Evolutionary conservation across 257 asterid genomes (phyloP).

Genomic region (Scutellaria baicalensis): DNA sequence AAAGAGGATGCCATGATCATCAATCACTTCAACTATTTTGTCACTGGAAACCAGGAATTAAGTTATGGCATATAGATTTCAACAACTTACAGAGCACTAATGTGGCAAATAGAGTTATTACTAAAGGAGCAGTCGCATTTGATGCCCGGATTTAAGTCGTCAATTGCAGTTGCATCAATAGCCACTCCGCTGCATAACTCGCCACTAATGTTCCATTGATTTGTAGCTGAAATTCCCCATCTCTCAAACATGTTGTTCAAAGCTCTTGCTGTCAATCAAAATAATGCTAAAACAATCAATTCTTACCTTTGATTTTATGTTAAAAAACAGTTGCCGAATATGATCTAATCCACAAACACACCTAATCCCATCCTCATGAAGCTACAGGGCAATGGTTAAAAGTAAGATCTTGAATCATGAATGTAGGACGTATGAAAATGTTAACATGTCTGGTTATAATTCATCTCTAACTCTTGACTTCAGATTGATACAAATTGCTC

Average conservation of each 20-base stretch:
- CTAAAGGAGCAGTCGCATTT: conserved; percentile 33
- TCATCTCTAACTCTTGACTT: too few relatives aligned
- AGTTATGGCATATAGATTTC: neutral
- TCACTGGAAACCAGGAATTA: neutral
- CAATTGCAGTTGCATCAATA: conserved; percentile 20
- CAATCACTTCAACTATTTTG: neutral
- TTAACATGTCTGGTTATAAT: too few relatives aligned
- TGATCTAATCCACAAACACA: neutral
- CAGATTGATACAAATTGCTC: too few relatives aligned
- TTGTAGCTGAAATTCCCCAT: conserved; percentile 28
- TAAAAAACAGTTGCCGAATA: too few relatives aligned
- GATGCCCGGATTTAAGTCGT: conserved; percentile 29
- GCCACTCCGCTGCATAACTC: conserved; percentile 38
- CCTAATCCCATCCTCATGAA: neutral
- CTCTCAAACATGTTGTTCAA: conserved; percentile 26
- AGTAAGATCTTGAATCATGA: too few relatives aligned
- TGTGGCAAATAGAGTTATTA: conserved; percentile 29
- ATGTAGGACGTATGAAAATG: too few relatives aligned
- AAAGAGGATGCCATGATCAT: neutral
- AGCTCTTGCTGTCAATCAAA: conserved; percentile 32
- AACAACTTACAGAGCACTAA: conserved; percentile 35
- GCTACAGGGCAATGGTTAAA: too few relatives aligned
- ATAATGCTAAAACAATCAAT: neutral
- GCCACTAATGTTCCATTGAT: conserved; percentile 46
- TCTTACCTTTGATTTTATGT: neutral